Percentiles rank a stretch among this genome's conserved stretches.
Evolutionary conservation across 2,329 filamentous ascomycete genomes (phyloP).

Genomic region (Neocatenulostroma microsporum): DNA sequence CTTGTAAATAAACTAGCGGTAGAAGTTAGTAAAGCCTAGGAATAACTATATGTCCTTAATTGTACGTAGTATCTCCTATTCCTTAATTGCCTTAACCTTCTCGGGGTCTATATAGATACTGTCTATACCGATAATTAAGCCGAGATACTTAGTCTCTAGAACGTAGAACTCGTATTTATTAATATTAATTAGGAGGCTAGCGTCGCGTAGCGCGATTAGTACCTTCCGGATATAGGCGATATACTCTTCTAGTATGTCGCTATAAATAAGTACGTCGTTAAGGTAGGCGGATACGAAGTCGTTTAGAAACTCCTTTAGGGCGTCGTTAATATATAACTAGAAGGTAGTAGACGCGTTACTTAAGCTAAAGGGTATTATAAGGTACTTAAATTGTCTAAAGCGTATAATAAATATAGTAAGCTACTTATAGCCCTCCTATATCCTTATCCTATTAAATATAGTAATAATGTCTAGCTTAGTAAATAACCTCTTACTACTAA

Average conservation of each 20-base stretch:
- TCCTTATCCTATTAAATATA: not conserved
- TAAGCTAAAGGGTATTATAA: conserved; percentile 3
- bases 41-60: conserved; percentile 13
- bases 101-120: not conserved
- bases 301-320: not conserved
- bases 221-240: not conserved
- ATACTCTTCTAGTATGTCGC: not conserved
- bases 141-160: not conserved
- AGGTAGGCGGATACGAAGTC: not conserved
- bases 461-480: not conserved
- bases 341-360: conserved; percentile 1
- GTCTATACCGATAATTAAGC: not conserved
- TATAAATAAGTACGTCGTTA: conserved; percentile 3
- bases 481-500: not conserved
- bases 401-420: not conserved
- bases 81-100: not conserved
- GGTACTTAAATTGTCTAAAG: conserved; percentile 1
- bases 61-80: conserved; percentile 2
- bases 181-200: not conserved
- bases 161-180: conserved; percentile 2
- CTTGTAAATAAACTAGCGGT: conserved; percentile 8
- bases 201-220: not conserved
- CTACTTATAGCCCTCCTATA: conserved; percentile 2
- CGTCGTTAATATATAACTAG: conserved; percentile 2
- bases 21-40: conserved; percentile 10